Base-by-base conservation (phyloP, 2,329 filamentous ascomycete genomes). In the Orbilia javanica region DNA sequence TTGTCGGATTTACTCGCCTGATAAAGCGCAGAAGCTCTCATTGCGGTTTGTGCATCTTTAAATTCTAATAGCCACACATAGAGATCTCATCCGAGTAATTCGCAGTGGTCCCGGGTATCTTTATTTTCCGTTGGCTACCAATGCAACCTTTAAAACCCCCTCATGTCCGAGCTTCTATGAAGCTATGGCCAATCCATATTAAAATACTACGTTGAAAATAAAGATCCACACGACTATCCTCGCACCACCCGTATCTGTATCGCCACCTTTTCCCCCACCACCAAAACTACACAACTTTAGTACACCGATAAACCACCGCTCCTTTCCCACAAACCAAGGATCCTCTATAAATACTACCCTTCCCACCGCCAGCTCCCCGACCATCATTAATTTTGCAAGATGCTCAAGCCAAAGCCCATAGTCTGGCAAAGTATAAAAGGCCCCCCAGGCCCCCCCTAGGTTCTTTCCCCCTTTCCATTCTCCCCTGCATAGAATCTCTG, bases 341-440 rank as follows among this genome's bases (percentile, higher is more conserved):
- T 39, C 36, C 4, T 39, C 36, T 13, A 3, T 2, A 15, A 15
- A 13, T 13, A 39, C 36, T 39, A 39, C 36, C 13, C 36, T 15
- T n/a, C 8, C 13, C 11, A 15, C 2, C 13, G 36, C n/a, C n/a
- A n/a, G n/a, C 36, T 39, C 13, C 36, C 36, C 1, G 36, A 39
- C 36, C 13, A 15, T 39, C 36, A 13, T 15, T 39, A 3, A 15
- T 39, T 15, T 39, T 5, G 4, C 11, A 11, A 13, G n/a, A 15
- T 15, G 10, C 8, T 11, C 8, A 8, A 8, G 36, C 13, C 36
- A 39, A 15, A 39, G 36, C 5, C 42, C 42, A 5, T 22, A 22
- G n/a, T 18, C 39, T n/a, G 50, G n/a, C 29, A 18, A 46, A 66
- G 36, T 75, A 75, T 75, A 75, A 63, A 73, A 66, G 52, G 22